phyloP scores from a whole-genome alignment of 768 basidiomycete genomes.

The Mycena olivaceomarginata region DNA sequence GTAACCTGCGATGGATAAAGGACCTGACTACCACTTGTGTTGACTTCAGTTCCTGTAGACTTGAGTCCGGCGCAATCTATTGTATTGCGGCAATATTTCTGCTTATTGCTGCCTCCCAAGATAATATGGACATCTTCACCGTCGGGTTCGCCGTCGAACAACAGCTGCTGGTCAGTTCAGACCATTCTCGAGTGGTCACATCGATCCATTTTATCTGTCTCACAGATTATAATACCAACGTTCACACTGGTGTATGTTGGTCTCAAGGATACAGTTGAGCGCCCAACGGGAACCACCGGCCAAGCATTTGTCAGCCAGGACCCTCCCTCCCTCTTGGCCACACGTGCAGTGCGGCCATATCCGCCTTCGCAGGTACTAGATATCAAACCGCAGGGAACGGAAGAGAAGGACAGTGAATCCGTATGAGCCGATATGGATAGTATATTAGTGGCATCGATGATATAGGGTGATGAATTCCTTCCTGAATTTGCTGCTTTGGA shows the following conservation, averaged over 20 bases:
- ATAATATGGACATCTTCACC: not conserved
- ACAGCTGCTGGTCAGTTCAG: not conserved
- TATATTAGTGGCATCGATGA: not conserved
- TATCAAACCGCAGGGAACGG: not conserved
- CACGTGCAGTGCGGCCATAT: not conserved
- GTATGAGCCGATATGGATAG: not conserved
- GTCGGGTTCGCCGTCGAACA: not conserved
- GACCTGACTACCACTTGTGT: not conserved
- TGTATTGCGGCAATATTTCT: not conserved
- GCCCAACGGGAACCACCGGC: not conserved
- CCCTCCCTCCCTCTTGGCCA: conserved; percentile 9
- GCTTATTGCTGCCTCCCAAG: not conserved
- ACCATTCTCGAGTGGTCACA: not conserved
- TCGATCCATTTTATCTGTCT: not conserved
- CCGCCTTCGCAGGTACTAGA: not conserved
- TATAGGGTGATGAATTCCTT: not conserved
- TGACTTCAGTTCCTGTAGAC: not conserved
- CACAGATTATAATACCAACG: not conserved
- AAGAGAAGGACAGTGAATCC: not conserved
- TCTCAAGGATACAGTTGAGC: not conserved
- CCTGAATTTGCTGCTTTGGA: not conserved
- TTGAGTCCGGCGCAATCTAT: not conserved
- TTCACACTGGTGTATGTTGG: not conserved
- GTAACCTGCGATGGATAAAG: not conserved
- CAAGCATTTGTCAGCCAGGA: conserved; percentile 3